Evolutionary conservation across 176 grass and related monocot genomes (phyloP).

Genomic region (Oryza australiensis): DNA sequence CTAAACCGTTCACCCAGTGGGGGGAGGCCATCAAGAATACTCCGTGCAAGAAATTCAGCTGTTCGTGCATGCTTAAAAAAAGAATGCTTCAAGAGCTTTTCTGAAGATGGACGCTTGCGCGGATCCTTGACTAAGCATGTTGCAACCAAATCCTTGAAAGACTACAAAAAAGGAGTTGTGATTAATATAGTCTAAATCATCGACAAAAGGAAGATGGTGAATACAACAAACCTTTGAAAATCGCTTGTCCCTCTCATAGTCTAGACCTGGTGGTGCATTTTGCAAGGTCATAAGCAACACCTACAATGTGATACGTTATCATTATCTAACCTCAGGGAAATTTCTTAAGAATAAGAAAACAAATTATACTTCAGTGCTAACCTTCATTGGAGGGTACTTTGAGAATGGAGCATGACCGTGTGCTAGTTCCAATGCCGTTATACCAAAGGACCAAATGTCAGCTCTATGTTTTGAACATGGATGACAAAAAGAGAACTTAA

Average conservation of each 20-base stretch:
- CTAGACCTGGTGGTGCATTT: slow-evolving; percentile 95
- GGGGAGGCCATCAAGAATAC: slow-evolving; percentile 73
- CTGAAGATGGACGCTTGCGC: slow-evolving; percentile 78
- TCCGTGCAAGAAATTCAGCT: slow-evolving; percentile 62
- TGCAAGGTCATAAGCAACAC: slow-evolving; percentile 98
- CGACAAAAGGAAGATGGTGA: not conserved
- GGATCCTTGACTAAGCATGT: slow-evolving; percentile 97
- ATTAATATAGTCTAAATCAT: slow-evolving; percentile 27
- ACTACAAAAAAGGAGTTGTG: slow-evolving; percentile 47
- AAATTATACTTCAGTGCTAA: slow-evolving; percentile 30
- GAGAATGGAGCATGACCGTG: slow-evolving; percentile 99
- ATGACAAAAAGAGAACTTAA: slow-evolving; percentile 12
- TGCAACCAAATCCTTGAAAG: slow-evolving; percentile 90
- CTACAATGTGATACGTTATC: slow-evolving; percentile 45
- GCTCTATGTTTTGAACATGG: slow-evolving; percentile 60
- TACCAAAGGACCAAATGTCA: slow-evolving; percentile 98
- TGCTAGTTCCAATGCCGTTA: slow-evolving; percentile 92
- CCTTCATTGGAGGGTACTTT: slow-evolving; percentile 98
- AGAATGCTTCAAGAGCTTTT: slow-evolving; percentile 89
- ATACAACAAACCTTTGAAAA: slow-evolving; percentile 81
- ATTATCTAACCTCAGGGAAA: slow-evolving; percentile 11
- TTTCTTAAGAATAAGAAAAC: slow-evolving; percentile 15
- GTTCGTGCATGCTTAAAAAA: slow-evolving; percentile 91
- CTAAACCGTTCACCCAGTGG: slow-evolving; percentile 89
- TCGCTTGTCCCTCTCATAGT: slow-evolving; percentile 92